Base-by-base conservation (phyloP, 2,329 filamentous ascomycete genomes). In the Alternaria atra region DNA sequence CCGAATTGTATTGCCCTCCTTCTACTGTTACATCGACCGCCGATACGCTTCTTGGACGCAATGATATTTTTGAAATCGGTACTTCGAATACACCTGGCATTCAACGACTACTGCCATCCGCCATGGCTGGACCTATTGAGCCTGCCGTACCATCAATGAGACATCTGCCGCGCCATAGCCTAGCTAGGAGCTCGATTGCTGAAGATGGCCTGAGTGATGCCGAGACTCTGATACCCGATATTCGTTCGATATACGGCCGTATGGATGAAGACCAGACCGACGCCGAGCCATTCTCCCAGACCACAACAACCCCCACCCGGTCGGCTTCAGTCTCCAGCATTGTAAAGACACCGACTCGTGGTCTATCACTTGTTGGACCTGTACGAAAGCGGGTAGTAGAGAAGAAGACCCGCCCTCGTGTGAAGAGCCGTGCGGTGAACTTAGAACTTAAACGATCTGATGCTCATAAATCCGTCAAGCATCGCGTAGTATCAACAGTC, bases 171-270 rank as follows among this genome's bases (percentile, higher is more conserved):
- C n/a, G 4, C 2, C 20, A 52, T 15, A 48, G 44, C 44, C 2
- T 54, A 4, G 50, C 39, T 1, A 47, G 60, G 5, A 42, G 54
- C 34, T 73, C 71, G 6, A 63, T 71, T 10, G 47, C 50, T 4
- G 72, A 74, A 40, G 73, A 74, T 43, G 64, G 64, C 2, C 64
- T 74, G 29, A 75, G 73, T 29, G 73, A 75, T 52, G 71, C 72
- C 0, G 73, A 75, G 42, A 75, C 73, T 6, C 42, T 75, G 52
- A 63, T 69, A 29, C 65, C 69, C 12, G 73, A 74, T 9, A 46
- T 69, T 23, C 64, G 61, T 10, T 67, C 69, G 9, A 54, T 70
- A 29, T 30, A 40, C 2, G 60, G 65, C 30, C 65, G 53, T 3
- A 27, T 65, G 20, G 67, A 70, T 27, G 64, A 65, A 17, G 71